These are phyloP conservation scores for Clathrospora elynae DNA, from an alignment of 2,329 filamentous ascomycete species.

Conservation along the genomic window DNA sequence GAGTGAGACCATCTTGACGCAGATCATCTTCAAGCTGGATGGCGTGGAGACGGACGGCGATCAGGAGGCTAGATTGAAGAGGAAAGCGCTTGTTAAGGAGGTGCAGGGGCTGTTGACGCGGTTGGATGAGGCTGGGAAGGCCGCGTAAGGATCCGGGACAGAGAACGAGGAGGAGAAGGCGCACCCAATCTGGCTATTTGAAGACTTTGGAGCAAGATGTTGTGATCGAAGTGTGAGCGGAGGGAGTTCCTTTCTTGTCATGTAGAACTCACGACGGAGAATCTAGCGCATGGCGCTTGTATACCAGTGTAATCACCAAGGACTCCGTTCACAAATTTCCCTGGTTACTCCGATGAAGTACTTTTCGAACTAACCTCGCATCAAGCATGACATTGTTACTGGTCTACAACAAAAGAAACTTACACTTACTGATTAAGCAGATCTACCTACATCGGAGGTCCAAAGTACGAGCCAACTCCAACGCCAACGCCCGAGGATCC, in stretches of 20 bases:
- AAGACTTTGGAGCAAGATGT: too few relatives aligned
- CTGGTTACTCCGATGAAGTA: too few relatives aligned
- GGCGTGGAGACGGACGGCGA: conserved; percentile 75
- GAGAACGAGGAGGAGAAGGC: not conserved
- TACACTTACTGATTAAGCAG: too few relatives aligned
- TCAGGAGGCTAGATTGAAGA: conserved; percentile 63
- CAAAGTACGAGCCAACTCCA: too few relatives aligned
- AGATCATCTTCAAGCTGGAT: conserved; percentile 77
- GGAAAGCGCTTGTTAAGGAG: conserved; percentile 75
- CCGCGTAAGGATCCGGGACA: conserved; percentile 11
- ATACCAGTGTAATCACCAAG: not conserved
- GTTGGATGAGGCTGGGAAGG: conserved; percentile 60
- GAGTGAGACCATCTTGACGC: conserved; percentile 75
- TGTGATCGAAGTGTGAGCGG: not conserved
- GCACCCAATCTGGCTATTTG: too few relatives aligned
- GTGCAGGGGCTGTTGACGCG: conserved; percentile 70
- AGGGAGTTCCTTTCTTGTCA: not conserved
- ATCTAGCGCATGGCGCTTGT: not conserved
- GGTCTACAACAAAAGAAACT: too few relatives aligned
- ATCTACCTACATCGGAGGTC: too few relatives aligned
- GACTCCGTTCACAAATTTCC: too few relatives aligned
- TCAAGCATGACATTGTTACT: too few relatives aligned
- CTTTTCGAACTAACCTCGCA: too few relatives aligned
- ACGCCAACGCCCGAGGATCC: too few relatives aligned
- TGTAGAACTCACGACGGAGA: not conserved